These are phyloP conservation scores for Mycena pura DNA, from an alignment of 768 basidiomycete species.

Conservation along the genomic window DNA sequence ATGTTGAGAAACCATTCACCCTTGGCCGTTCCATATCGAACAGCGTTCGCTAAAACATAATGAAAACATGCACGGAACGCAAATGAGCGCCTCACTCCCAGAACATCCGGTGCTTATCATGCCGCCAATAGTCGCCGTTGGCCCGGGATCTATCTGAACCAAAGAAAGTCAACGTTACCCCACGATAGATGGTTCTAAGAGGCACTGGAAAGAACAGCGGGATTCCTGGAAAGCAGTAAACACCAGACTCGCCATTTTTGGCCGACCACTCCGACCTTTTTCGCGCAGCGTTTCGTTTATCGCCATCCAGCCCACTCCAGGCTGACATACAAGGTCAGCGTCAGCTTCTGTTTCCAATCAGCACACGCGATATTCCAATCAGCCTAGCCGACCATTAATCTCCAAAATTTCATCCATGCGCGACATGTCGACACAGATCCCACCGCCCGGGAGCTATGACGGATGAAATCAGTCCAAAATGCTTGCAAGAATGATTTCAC, in stretches of 20 bases:
- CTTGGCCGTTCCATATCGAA: constrained; percentile 88
- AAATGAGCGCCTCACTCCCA: constrained; percentile 60
- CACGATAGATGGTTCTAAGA: not conserved
- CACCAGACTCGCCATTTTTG: not conserved
- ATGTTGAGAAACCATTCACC: constrained; percentile 91
- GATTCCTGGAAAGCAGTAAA: constrained; percentile 50
- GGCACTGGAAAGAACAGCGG: constrained; percentile 85
- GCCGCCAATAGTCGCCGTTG: constrained; percentile 83
- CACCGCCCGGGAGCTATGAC: constrained; percentile 53
- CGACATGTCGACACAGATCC: constrained; percentile 83
- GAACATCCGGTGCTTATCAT: constrained; percentile 90
- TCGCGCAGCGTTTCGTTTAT: constrained; percentile 72
- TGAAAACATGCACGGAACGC: not conserved
- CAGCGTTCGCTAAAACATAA: constrained; percentile 67
- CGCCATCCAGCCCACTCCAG: constrained; percentile 74
- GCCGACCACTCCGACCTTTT: constrained; percentile 55
- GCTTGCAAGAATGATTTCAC: not conserved
- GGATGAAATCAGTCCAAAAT: not conserved
- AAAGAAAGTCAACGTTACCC: not conserved
- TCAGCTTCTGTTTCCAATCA: constrained; percentile 59
- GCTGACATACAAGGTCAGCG: constrained; percentile 76
- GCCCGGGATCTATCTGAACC: constrained; percentile 79
- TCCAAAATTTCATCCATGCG: constrained; percentile 80
- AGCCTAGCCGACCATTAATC: constrained; percentile 63
- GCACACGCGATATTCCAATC: not conserved